Base-by-base conservation (phyloP, 2,329 filamentous ascomycete genomes). In the Aspergillus awamori region DNA sequence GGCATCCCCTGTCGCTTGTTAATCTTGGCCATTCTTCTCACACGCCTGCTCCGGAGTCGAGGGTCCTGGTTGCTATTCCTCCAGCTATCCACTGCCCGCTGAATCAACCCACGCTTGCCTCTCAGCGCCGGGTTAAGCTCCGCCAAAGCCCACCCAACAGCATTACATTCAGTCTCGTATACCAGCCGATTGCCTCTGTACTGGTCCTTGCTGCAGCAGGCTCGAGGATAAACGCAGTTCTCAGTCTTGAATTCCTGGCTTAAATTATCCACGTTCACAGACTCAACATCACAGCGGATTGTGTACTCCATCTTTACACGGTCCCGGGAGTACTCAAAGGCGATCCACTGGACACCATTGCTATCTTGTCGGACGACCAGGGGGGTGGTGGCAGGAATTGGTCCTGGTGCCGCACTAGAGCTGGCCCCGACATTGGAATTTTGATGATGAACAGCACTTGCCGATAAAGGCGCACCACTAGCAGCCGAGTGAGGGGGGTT, bases 261-360 rank as follows among this genome's bases (percentile, higher is more conserved):
- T 17, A 99, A 84, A 63, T 89, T 89, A 59, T 97, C 93, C 48
- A 94, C 93, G 73, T 93, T 93, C 64, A 99, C 93, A 0, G 93
- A 97, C 80, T 98, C 95, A 20, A 98, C 95, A 70, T 98, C 95
- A 76, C 95, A 98, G 56, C 95, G 89, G 71, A 99, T 99, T 1
- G 93, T 97, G 80, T 99, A 99, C 78, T 98, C 93, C 93, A 98
- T 97, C 86, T 99, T 99, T 68, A 98, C 93, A 49, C 94, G 86
- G 74, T 99, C 94, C 63, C 94, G 88, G 10, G 94, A 98, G 76
- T 99, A 99, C 77, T 99, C 95, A 65, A 98, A 99, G 0, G 93
- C 93, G 72, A 98, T 98, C 95, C 95, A 98, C 77, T 98, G 95
- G 6, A 98, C 94, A 8, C 95, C 95, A 68, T 97, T 98, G 72